Conservation (phyloP, 805 yeast species). For the Wickerhamiella nectarea region DNA sequence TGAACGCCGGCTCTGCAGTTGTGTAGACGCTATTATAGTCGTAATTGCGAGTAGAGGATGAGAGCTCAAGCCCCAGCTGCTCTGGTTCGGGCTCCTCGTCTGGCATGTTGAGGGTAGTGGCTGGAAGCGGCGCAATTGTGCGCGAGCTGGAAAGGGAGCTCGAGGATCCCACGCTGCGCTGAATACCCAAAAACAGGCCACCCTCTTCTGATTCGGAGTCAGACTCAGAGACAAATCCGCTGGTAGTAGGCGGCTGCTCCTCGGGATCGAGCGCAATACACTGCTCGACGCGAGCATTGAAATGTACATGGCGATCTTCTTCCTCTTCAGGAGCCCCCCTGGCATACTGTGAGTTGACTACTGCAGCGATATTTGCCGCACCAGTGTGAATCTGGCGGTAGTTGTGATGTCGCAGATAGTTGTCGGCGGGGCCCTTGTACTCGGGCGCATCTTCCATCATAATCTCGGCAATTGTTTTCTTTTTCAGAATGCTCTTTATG, state of each 20-base stretch:
- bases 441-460: conserved; percentile 35
- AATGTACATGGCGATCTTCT: conserved; percentile 63
- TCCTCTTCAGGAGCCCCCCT: neutral
- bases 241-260: conserved; percentile 4
- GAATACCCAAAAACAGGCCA: conserved; percentile 50
- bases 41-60: conserved; percentile 18
- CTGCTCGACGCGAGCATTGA: conserved; percentile 88
- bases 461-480: conserved; percentile 70
- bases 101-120: conserved; percentile 72
- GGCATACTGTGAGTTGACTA: conserved; percentile 24
- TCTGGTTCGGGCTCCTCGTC: conserved; percentile 32
- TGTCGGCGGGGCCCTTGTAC: conserved; percentile 12
- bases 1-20: conserved; percentile 12
- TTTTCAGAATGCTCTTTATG: conserved; percentile 76
- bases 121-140: conserved; percentile 63
- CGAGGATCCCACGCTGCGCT: conserved; percentile 24
- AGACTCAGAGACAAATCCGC: conserved; percentile 17
- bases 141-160: conserved; percentile 17
- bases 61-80: conserved; percentile 6
- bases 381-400: conserved; percentile 25
- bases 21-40: conserved; percentile 14
- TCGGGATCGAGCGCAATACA: conserved; percentile 57
- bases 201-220: conserved; percentile 48
- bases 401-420: conserved; percentile 29
- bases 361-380: conserved; percentile 22